Base-by-base conservation (phyloP, 2,329 filamentous ascomycete species). In the Fusarium nanum region DNA sequence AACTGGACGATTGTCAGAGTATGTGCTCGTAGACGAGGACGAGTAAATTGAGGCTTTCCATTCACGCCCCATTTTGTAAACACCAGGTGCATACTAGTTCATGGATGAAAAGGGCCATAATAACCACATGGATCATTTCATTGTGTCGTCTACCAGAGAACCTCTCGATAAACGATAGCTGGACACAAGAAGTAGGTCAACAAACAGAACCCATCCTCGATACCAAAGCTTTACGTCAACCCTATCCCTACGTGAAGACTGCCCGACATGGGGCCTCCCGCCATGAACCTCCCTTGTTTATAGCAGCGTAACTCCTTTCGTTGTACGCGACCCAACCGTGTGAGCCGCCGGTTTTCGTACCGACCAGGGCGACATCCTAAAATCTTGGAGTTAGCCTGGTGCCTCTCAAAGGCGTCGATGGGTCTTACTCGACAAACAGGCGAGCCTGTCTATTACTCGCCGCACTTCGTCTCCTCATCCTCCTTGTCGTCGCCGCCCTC, bases 1-100 rank as follows among this genome's bases (percentile, higher is more conserved):
- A 6, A 4, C 6, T 6, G 6, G 6, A n/a, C 3, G 2, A n/a
- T 7, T 11, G 18, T 37, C 34, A n/a, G 5, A 37, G 18, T 7
- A 37, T 37, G 6, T 10, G 34, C 34, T 34, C 18, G 11, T 18
- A 10, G 34, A 11, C 9, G 3, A 6, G 5, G 18, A 37, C 18
- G n/a, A 37, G 34, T 37, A 10, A 37, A 37, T 7, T 37, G 34
- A 18, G 34, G 16, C 16, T 37, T n/a, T 18, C 9, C 16, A 37
- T 2, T 11, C 3, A 37, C 34, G 34, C 16, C 16, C 9, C 16
- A 37, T 37, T 11, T n/a, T 6, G 16, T 6, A 11, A 37, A 18
- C 16, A 37, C 6, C 9, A 37, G 34, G 18, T n/a, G 10, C 18
- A 37, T n/a, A n/a, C 10, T 37, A 18, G 18, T 7, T 7, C 6